These are phyloP conservation scores for Nakazawaea siamensis DNA, from an alignment of 805 yeast species.

Conservation along the genomic window DNA sequence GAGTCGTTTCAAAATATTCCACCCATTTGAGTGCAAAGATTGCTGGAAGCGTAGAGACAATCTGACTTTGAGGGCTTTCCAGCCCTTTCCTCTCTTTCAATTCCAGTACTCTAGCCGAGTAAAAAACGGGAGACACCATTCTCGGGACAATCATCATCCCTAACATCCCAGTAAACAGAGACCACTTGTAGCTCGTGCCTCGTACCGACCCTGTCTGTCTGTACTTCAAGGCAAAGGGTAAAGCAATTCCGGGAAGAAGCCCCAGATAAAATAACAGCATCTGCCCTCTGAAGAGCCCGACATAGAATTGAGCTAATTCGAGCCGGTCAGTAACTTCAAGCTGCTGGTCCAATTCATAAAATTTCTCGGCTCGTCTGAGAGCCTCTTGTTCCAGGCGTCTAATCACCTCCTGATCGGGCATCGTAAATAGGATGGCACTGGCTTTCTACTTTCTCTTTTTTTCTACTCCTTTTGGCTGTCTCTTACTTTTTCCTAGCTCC, in stretches of 20 bases:
- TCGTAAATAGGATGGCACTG: no score
- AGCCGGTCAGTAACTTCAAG: slow-evolving; percentile 33
- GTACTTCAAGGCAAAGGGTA: slow-evolving; percentile 33
- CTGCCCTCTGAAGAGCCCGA: slow-evolving; percentile 26
- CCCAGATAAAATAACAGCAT: slow-evolving; percentile 31
- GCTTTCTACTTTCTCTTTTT: no score
- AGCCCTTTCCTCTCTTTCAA: slow-evolving; percentile 19
- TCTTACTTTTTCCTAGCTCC: no score
- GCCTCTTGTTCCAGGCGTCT: slow-evolving; percentile 25
- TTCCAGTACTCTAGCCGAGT: slow-evolving; percentile 22
- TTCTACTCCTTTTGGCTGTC: no score
- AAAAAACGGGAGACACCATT: slow-evolving; percentile 24
- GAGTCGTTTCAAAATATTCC: slow-evolving; percentile 42
- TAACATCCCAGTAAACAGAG: slow-evolving; percentile 32
- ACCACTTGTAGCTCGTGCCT: slow-evolving; percentile 32
- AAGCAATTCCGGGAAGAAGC: slow-evolving; percentile 29
- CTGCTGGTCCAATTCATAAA: slow-evolving; percentile 40
- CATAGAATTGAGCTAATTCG: slow-evolving; percentile 29
- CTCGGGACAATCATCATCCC: slow-evolving; percentile 26
- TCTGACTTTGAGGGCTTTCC: slow-evolving; percentile 15
- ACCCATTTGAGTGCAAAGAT: slow-evolving; percentile 30
- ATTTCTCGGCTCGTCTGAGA: slow-evolving; percentile 32
- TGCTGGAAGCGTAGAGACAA: slow-evolving; percentile 17
- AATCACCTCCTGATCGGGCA: no score
- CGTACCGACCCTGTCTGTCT: slow-evolving; percentile 22